Percentiles rank a stretch among this genome's conserved stretches.
Conservation (phyloP, 495 filamentous ascomycete genomes). For the Gamarada debralockiae region DNA sequence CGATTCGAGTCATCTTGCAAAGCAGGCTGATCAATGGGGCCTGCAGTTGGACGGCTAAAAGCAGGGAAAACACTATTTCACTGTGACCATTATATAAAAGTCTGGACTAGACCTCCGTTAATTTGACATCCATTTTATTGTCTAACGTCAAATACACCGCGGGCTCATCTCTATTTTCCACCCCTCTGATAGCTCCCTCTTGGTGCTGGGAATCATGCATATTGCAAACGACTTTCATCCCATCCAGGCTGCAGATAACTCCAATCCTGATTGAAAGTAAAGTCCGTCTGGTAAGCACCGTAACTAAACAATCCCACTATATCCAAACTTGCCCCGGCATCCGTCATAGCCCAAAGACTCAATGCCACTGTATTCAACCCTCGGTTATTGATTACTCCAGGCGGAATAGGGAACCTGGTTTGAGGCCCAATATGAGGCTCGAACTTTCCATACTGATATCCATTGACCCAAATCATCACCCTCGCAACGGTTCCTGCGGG, state of each 20-base stretch:
- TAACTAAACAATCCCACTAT: constrained; percentile 27
- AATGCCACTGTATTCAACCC: constrained; percentile 42
- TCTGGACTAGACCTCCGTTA: no score
- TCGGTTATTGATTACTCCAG: constrained; percentile 43
- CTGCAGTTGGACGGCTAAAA: no score
- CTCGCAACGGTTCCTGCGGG: constrained; percentile 41
- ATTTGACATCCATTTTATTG: no score
- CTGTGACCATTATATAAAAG: no score
- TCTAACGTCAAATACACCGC: no score
- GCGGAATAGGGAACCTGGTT: constrained; percentile 44
- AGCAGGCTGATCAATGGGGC: no score
- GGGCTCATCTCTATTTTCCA: no score
- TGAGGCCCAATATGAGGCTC: constrained; percentile 47
- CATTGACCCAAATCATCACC: constrained; percentile 65
- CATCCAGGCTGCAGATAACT: constrained; percentile 39
- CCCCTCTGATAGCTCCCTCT: no score
- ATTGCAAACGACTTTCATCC: constrained; percentile 31
- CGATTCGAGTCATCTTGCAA: no score
- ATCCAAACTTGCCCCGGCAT: constrained; percentile 32
- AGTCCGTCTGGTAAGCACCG: constrained; percentile 36
- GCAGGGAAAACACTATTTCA: no score
- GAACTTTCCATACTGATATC: constrained; percentile 55
- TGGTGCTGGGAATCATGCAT: constrained; percentile 11
- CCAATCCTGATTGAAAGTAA: constrained; percentile 42
- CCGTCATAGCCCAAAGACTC: constrained; percentile 43